These are phyloP conservation scores for Aureobasidium sp. DNA, from an alignment of 2,329 filamentous ascomycete genomes.

Conservation along the genomic window DNA sequence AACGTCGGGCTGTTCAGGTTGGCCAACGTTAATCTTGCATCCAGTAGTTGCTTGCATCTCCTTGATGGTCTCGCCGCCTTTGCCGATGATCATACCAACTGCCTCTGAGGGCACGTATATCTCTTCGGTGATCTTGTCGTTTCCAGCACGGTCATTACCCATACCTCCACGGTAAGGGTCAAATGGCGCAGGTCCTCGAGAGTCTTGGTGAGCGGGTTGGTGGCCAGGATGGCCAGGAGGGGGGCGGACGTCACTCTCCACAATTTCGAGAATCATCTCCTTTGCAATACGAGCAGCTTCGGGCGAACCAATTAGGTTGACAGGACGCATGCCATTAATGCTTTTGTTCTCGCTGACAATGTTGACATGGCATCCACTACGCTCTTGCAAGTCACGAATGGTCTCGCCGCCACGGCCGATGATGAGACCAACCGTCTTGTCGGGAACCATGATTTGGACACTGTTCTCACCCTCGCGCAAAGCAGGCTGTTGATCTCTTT, in stretches of 20 bases:
- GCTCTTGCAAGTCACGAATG: slow-evolving; percentile 84
- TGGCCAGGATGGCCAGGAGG: slow-evolving; percentile 16
- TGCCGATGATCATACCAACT: slow-evolving; percentile 94
- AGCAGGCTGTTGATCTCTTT: slow-evolving; percentile 30
- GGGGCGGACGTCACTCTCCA: slow-evolving; percentile 69
- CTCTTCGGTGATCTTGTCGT: slow-evolving; percentile 71
- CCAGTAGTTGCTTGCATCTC: slow-evolving; percentile 83
- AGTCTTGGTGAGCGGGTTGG: slow-evolving; percentile 14
- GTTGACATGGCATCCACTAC: slow-evolving; percentile 91
- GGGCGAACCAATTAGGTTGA: slow-evolving; percentile 78
- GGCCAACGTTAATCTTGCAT: slow-evolving; percentile 92
- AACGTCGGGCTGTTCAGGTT: slow-evolving; percentile 69
- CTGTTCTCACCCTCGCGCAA: slow-evolving; percentile 75
- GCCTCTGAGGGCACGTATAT: slow-evolving; percentile 85
- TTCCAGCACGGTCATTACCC: slow-evolving; percentile 38
- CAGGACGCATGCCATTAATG: slow-evolving; percentile 78
- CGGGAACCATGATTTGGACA: slow-evolving; percentile 90
- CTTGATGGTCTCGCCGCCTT: slow-evolving; percentile 86
- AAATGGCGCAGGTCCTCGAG: slow-evolving; percentile 22
- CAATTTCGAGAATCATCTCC: slow-evolving; percentile 86
- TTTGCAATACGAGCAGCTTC: slow-evolving; percentile 71
- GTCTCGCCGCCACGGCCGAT: slow-evolving; percentile 92
- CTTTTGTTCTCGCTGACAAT: slow-evolving; percentile 92
- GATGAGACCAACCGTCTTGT: slow-evolving; percentile 85
- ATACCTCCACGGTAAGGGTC: slow-evolving; percentile 30